Evolutionary conservation across 108 stramenopile species (phyloP), one percentile per base, ranked within the genome.

Genomic region (Pseudonitzschia multistriata): DNA sequence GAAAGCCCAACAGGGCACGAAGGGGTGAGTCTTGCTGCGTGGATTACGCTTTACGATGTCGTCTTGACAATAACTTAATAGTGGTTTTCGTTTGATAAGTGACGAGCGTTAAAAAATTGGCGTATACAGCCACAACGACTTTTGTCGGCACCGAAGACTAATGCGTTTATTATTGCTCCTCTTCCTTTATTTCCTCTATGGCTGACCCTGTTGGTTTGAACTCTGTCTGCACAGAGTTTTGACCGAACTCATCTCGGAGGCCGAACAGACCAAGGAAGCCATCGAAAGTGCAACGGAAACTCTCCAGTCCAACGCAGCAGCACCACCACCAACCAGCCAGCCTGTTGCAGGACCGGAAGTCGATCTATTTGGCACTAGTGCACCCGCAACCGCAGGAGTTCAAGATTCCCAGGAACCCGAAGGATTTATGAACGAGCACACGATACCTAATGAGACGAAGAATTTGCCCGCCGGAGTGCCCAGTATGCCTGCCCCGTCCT

Each of bases 1-100:
- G 49, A 90, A 89, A 62, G 79, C 86, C 10, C 81, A 84, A 40
- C 77, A 84, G 73, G 93, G 87, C 31, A 83, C 84, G 68, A 88
- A 85, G 67, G 79, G 71, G 42, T 45, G 42, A 45, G 42, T 45
- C n/a, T n/a, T n/a, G n/a, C n/a, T n/a, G n/a, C n/a, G 37, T 39
- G 91, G 88, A 78, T 10, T 39, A 10, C 5, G 10, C 10, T 39
- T 39, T 39, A 10, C 10, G 5, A 39, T 39, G 5, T 5, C 7
- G 37, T 39, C n/a, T n/a, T n/a, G n/a, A n/a, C n/a, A n/a, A n/a
- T n/a, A n/a, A n/a, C n/a, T n/a, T n/a, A 74, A 86, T 85, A 5
- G 19, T 47, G 2, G 15, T 57, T 35, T 62, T 35, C 62, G 36
- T 59, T 61, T 45, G 42, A 17, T 45, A 15, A 56, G 11, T 15